Base-by-base conservation (phyloP, 106 monocot species). In the Triglochin maritima region DNA sequence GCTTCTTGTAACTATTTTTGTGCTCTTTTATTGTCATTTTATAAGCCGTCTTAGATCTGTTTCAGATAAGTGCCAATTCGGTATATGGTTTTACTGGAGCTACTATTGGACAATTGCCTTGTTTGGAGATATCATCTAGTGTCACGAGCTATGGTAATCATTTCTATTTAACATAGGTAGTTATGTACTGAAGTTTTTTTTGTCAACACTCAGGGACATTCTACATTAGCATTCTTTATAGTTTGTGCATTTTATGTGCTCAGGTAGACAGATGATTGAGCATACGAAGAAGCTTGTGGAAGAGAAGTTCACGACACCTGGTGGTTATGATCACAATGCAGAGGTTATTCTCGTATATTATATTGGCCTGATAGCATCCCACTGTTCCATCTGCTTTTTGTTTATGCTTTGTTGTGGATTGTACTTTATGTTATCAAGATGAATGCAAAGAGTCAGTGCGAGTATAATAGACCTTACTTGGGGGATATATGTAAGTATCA, bases 51-150 rank as follows among this genome's bases (percentile, higher is more conserved):
- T 68, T 43, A 59, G 49, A 57, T 72, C 7, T 11, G 3, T 61
- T 81, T 66, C 81, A 98, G 92, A 82, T 98, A 66, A 98, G 98
- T 72, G 98, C 98, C 72, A 98, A 98, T 72, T 98, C 98, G 58
- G 98, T 92, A 29, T 98, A 98, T 84, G 98, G 98, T 46, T 98
- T 98, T 67, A 98, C 98, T 79, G 98, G 98, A 79, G 98, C 98
- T 69, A 86, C 98, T 14, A 65, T 92, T 79, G 98, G 84, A n/a
- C 98, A 98, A 69, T 76, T 98, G 62, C 92, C 98, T 60, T 98
- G 98, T 72, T 73, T 98, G 71, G 98, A 92, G 72, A 98, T 98
- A 64, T 98, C 98, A 51, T 98, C 98, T 13, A 98, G 98, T 70
- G 98, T 98, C 50, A 98, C 98, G 46, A 98, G 98, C 86, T 98